A percentile compares a stretch with the other conserved stretches of the same genome.
phyloP scores from a whole-genome alignment of 1,284 basidiomycete species.

The Afroboletus lepidellus region DNA sequence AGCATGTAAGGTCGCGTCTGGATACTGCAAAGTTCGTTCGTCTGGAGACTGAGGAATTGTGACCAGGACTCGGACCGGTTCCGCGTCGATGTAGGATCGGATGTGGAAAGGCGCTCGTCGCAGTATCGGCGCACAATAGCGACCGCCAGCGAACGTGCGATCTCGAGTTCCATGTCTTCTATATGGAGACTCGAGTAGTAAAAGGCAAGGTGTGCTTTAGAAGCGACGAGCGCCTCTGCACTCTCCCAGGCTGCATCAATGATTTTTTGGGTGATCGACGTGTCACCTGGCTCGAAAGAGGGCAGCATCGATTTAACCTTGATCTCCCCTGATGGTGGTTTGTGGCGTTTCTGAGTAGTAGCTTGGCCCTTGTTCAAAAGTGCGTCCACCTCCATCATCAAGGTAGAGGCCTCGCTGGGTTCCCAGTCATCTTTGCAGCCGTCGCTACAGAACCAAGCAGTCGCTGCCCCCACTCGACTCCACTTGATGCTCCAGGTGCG shows the following conservation, averaged over 20 bases:
- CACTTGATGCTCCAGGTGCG: constrained; percentile 44
- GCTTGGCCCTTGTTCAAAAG: constrained; percentile 35
- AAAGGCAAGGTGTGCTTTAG: constrained; percentile 19
- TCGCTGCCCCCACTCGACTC: constrained; percentile 33
- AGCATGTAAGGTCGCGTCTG: constrained; percentile 44
- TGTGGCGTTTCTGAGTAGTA: constrained; percentile 30
- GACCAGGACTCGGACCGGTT: constrained; percentile 10
- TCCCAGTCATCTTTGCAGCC: constrained; percentile 48
- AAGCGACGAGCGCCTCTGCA: constrained; percentile 22
- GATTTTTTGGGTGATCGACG: constrained; percentile 25
- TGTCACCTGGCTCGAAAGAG: constrained; percentile 7
- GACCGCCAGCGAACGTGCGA: constrained; percentile 47
- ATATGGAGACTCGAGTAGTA: constrained; percentile 32
- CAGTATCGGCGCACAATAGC: constrained; percentile 44
- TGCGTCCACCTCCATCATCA: constrained; percentile 32
- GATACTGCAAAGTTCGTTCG: constrained; percentile 46
- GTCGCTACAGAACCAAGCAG: constrained; percentile 56
- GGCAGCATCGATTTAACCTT: constrained; percentile 19
- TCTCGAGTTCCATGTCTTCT: constrained; percentile 53
- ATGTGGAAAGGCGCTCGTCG: constrained; percentile 15
- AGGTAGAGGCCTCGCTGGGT: constrained; percentile 32
- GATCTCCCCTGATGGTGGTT: constrained; percentile 31
- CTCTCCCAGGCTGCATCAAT: constrained; percentile 39
- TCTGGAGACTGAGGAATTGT: constrained; percentile 45
- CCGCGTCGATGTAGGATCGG: constrained; percentile 3